Conservation (phyloP, 2,329 filamentous ascomycete species). For the Alternaria ventricosa region DNA sequence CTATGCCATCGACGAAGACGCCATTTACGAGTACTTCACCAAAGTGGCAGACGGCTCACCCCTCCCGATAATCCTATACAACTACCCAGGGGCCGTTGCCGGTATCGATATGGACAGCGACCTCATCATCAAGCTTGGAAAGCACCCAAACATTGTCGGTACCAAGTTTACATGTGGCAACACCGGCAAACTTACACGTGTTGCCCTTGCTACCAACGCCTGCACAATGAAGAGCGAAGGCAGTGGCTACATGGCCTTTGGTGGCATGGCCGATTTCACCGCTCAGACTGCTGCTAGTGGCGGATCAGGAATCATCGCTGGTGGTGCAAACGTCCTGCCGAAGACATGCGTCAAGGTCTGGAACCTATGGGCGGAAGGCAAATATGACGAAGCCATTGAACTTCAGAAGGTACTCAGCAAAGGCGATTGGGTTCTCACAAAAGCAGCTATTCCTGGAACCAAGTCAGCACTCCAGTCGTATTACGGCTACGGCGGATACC, state of each 20-base stretch:
- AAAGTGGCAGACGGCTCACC: slow-evolving; percentile 77
- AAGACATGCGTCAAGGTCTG: slow-evolving; percentile 81
- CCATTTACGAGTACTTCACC: slow-evolving; percentile 75
- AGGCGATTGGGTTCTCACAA: slow-evolving; percentile 83
- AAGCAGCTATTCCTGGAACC: slow-evolving; percentile 83
- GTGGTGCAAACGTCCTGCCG: slow-evolving; percentile 84
- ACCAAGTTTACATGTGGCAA: slow-evolving; percentile 94
- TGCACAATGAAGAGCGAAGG: slow-evolving; percentile 64
- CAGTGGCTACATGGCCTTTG: slow-evolving; percentile 78
- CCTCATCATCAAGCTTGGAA: slow-evolving; percentile 77
- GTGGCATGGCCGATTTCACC: slow-evolving; percentile 87
- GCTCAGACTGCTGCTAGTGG: slow-evolving; percentile 80
- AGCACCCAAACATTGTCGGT: slow-evolving; percentile 83
- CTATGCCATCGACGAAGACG: slow-evolving; percentile 74
- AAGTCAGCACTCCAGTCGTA: slow-evolving; percentile 82
- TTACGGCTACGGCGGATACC: slow-evolving; percentile 81
- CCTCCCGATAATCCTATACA: slow-evolving; percentile 84
- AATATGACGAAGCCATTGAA: slow-evolving; percentile 74
- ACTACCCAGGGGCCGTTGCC: slow-evolving; percentile 86
- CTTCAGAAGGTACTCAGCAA: slow-evolving; percentile 79
- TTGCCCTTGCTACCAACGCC: slow-evolving; percentile 74
- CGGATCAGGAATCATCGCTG: slow-evolving; percentile 84
- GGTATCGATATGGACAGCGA: slow-evolving; percentile 92
- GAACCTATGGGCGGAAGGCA: slow-evolving; percentile 75
- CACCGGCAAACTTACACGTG: slow-evolving; percentile 85